Evolutionary conservation across 2,329 filamentous ascomycete genomes (phyloP), one percentile per base, ranked within the genome.

Genomic region (Fusarium fracticaudum): DNA sequence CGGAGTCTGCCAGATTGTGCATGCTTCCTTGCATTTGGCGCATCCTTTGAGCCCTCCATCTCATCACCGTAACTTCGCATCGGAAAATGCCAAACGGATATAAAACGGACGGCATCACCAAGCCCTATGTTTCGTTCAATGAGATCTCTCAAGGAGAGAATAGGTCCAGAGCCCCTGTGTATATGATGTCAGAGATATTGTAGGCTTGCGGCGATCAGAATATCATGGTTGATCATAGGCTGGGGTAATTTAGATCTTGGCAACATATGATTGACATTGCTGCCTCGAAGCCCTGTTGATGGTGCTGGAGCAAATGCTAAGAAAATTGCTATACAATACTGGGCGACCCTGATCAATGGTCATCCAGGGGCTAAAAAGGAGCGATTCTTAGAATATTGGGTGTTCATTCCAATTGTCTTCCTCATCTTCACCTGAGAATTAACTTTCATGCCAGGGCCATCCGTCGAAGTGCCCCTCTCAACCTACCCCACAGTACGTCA

Each of bases 401-500:
- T 43, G 14, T 55, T 55, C 51, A 55, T 70, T 53, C 44, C 29
- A 41, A 15, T 53, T 53, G 50, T 13, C 20, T n/a, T 57, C 38
- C 24, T 40, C 45, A 17, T 26, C 43, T 37, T 59, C 53, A 37
- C 43, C 43, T 64, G 13, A 47, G 29, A 29, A 37, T 57, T 43
- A 62, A 26, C 59, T 44, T 57, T 57, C 47, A 43, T 44, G 35
- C 44, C 61, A 50, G 43, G 43, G 35, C 54, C 35, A 60, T 48
- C 53, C n/a, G 26, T 60, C 35, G 12, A 29, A 22, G 12, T 70
- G 44, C 66, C 68, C 68, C 68, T 70, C 68, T 14, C 22, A 13
- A 58, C 31, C 38, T 62, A 67, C 75, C 75, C 75, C 73, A 76
- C 73, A 67, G 55, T 69, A 76, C 75, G 75, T 77, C 75, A 77